Evolutionary conservation across 2,329 filamentous ascomycete genomes (phyloP).

Genomic region (Venturia pyrina): DNA sequence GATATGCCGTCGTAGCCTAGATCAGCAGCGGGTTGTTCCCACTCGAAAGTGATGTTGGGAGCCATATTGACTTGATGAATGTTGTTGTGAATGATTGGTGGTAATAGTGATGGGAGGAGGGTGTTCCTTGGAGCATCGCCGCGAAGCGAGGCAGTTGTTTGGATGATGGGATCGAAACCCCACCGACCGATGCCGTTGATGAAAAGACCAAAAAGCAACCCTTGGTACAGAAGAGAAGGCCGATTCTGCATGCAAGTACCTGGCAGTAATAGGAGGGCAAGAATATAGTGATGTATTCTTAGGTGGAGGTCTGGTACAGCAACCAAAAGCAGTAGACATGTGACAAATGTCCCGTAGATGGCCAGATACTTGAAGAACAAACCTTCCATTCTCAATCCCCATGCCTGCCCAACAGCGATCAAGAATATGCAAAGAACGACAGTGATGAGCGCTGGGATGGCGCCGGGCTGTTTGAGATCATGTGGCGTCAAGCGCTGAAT

Average conservation of each 20-base stretch:
- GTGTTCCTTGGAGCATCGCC: constrained; percentile 45
- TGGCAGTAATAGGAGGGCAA: constrained; percentile 75
- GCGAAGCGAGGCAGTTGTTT: constrained; percentile 65
- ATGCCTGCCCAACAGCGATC: constrained; percentile 67
- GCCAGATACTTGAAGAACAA: constrained; percentile 67
- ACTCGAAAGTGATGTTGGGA: constrained; percentile 55
- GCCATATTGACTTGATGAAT: constrained; percentile 29
- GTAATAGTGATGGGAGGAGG: constrained; percentile 42
- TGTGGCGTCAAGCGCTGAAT: constrained; percentile 86
- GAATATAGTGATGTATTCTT: constrained; percentile 90
- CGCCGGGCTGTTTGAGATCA: constrained; percentile 83
- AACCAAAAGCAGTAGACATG: constrained; percentile 59
- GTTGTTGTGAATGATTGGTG: constrained; percentile 33
- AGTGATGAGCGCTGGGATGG: constrained; percentile 67
- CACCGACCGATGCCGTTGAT: constrained; percentile 89
- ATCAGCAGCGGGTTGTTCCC: constrained; percentile 18
- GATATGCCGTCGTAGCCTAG: constrained; percentile 60
- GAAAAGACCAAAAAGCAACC: constrained; percentile 80
- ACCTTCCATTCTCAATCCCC: constrained; percentile 77
- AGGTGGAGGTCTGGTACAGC: constrained; percentile 67
- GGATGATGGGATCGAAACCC: constrained; percentile 83
- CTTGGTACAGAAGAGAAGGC: constrained; percentile 76
- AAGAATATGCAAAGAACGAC: constrained; percentile 61
- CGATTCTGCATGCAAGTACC: constrained; percentile 85
- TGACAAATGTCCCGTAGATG: constrained; percentile 61